Conservation (phyloP, 306 rosid genomes). For the Citrullus colocynthis region DNA sequence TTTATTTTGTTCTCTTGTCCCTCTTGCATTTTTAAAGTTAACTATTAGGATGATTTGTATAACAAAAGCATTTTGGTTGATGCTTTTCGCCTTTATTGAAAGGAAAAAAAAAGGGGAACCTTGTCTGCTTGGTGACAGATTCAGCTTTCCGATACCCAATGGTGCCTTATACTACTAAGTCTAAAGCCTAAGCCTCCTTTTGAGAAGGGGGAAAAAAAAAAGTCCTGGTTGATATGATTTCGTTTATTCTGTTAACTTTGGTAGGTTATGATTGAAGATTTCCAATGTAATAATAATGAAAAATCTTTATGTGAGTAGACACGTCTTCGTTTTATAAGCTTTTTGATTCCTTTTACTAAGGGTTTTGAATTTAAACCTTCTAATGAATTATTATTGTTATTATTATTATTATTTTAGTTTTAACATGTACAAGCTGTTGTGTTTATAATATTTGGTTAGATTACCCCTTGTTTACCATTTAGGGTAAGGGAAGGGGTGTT, state of each 20-base stretch:
- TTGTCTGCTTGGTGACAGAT: neutral
- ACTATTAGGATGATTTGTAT: conserved; percentile 2
- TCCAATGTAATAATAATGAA: conserved; percentile 1
- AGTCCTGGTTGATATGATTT: neutral
- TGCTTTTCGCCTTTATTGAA: conserved; percentile 2
- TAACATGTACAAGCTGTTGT: too few relatives aligned
- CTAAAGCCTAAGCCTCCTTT: neutral
- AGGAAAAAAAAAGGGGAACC: neutral
- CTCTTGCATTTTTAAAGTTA: conserved; percentile 5
- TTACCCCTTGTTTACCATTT: too few relatives aligned
- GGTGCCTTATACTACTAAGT: neutral
- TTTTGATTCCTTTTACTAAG: too few relatives aligned
- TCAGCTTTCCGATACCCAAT: neutral
- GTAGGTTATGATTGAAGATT: neutral
- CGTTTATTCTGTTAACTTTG: neutral
- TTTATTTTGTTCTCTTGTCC: conserved; percentile 11
- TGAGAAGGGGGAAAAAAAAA: neutral
- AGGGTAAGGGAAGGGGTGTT: too few relatives aligned
- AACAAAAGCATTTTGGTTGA: conserved; percentile 7
- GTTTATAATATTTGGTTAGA: too few relatives aligned
- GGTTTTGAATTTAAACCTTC: too few relatives aligned
- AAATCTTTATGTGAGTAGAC: neutral
- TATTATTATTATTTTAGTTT: too few relatives aligned
- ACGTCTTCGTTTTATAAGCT: neutral
- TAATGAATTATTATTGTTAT: too few relatives aligned